Base-by-base conservation (phyloP, 352 stramenopile species). In the Globisporangium parvum region DNA sequence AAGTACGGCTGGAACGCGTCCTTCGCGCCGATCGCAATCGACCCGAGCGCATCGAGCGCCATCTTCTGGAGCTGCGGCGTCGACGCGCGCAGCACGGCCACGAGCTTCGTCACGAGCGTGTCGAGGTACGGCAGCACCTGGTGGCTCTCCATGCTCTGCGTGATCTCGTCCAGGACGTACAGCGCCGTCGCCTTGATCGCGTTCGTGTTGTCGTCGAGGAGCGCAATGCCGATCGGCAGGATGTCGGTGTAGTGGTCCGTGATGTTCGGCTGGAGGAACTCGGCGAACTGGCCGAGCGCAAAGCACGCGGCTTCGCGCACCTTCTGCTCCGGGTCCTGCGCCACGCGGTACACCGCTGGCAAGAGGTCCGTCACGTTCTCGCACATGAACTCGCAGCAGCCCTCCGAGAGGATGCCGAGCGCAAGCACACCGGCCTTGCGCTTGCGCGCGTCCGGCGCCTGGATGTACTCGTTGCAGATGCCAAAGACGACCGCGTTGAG, bases 131-230 rank as follows among this genome's bases (percentile, higher is more conserved):
- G 96, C 50, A 93, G 69, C 35, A 99, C 88, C 56, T 97, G 92
- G 48, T 98, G 78, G 33, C 85, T 95, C 59, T 98, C 93, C 80
- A 99, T 95, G 62, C 89, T 95, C 82, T 99, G 96, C 55, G 96
- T 98, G 70, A 99, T 99, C 75, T 98, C 98, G 75, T 99, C 97
- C 45, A 99, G 80, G 14, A 99, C 96, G 66, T 99, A 99, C 60
- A 98, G 95, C 41, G 91, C 96, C 12, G 96, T 98, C 9, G 93
- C 95, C 75, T 98, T 95, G 59, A 98, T 96, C 23, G 90, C 88
- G 60, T 96, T 87, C 35, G 77, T 92, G 41, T 67, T 71, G 71
- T 99, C 96, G 58, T 99, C 95, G 12, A 99, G 71, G 6, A 99
- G 71, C 20, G 77, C 66, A 54, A 99, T 98, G 44, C 97, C 94